Base-by-base conservation (phyloP, 2,329 filamentous ascomycete species). In the Penicillium sp. region DNA sequence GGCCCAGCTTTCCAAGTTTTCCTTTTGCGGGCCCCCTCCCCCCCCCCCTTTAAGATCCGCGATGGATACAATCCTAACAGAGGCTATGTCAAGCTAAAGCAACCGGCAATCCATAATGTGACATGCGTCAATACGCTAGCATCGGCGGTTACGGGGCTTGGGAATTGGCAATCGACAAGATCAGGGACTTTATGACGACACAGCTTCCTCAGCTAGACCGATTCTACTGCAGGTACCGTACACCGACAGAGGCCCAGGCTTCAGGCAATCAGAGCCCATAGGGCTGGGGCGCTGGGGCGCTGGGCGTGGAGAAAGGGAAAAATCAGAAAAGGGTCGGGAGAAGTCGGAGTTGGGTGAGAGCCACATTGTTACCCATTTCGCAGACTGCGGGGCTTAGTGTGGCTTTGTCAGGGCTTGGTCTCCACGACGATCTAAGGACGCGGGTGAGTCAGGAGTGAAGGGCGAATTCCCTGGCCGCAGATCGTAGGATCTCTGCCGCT, bases 311-410 rank as follows among this genome's bases (percentile, higher is more conserved):
- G 38, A 43, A 43, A 45, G 18, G 18, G 38, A 23, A 18, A 23
- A 21, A 23, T 12, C 28, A 29, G 24, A 5, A 29, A 28, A 29
- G 5, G 28, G 5, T 56, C 60, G 60, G 60, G 51, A 49, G 51
- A 60, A 52, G 8, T 60, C 60, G 60, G 60, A 61, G 45, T 31
- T n/a, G 9, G 23, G 42, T 13, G 23, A 21, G 46, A 38, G 48
- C 31, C 42, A 26, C 23, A 56, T 57, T 49, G 45, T 57, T 57
- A 49, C 51, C 54, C 59, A 57, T 51, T 21, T 57, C 16, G 31
- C 51, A 58, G 33, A 26, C 38, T 59, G 59, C 59, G 59, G 59
- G 58, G 61, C 50, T 53, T 56, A 59, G 57, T 57, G 56, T 50
- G 54, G 57, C 53, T 58, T 54, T 54, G 33, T 18, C 36, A 16